These are phyloP conservation scores for Corymbia calophylla DNA, from an alignment of 441 rosid species.

Conservation along the genomic window DNA sequence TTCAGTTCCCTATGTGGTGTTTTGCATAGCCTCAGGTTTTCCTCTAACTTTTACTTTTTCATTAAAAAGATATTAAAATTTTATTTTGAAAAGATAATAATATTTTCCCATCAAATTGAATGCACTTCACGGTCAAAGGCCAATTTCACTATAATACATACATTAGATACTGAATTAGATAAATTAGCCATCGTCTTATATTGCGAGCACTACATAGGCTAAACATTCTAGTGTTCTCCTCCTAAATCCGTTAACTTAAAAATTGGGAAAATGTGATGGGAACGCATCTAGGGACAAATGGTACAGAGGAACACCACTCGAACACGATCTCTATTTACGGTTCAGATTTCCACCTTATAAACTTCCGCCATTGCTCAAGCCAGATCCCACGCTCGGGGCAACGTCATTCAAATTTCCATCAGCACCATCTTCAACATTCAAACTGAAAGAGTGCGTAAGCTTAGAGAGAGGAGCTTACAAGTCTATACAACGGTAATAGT, in stretches of 20 bases:
- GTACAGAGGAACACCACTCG: background rate
- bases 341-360: background rate
- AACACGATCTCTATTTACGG: background rate
- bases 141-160: background rate
- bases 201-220: background rate
- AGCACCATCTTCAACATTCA: background rate
- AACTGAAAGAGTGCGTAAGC: background rate
- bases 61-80: background rate
- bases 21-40: background rate
- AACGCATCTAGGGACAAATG: background rate
- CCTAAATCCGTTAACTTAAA: background rate
- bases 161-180: background rate
- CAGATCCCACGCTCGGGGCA: background rate
- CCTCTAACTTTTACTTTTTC: background rate
- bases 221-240: background rate
- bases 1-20: background rate
- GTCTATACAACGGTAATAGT: slow-evolving; percentile 54
- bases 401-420: background rate
- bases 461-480: slow-evolving; percentile 21
- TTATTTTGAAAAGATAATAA: background rate
- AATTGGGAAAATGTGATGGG: background rate
- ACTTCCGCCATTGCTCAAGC: background rate
- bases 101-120: too few species aligned
- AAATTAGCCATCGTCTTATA: background rate
- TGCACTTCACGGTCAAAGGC: background rate